These are phyloP conservation scores for Scopulariopsis brevicaulis DNA, from an alignment of 2,329 filamentous ascomycete species.

Conservation along the genomic window DNA sequence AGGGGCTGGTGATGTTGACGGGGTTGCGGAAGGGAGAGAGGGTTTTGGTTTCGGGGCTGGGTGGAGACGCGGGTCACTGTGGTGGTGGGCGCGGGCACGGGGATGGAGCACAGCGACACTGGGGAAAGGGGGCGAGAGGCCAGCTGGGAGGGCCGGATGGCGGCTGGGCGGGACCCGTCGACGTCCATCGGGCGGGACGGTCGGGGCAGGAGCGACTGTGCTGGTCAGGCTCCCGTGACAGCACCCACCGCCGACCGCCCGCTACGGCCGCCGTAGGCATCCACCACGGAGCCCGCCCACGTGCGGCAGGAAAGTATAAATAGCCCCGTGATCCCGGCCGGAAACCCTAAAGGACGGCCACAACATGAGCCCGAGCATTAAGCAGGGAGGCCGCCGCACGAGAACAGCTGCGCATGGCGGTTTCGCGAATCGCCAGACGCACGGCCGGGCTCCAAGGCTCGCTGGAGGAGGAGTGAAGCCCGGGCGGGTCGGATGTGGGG, in stretches of 20 bases:
- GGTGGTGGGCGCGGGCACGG: too few relatives aligned
- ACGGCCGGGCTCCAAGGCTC: not conserved
- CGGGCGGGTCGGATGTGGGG: constrained; percentile 3
- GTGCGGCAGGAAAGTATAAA: not conserved
- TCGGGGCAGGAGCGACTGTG: too few relatives aligned
- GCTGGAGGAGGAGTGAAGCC: not conserved
- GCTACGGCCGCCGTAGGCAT: too few relatives aligned
- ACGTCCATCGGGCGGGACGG: too few relatives aligned
- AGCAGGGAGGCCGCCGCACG: not conserved
- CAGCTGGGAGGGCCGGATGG: too few relatives aligned
- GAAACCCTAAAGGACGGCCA: not conserved
- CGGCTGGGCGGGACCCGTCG: too few relatives aligned
- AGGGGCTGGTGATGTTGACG: not conserved
- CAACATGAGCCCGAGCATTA: not conserved
- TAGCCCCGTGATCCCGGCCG: not conserved
- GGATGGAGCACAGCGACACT: too few relatives aligned
- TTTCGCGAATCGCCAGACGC: not conserved
- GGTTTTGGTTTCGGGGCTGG: not conserved
- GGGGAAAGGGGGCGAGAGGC: too few relatives aligned
- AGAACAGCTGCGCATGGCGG: not conserved
- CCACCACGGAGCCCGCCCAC: too few relatives aligned
- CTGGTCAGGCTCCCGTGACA: too few relatives aligned
- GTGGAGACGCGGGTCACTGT: too few relatives aligned
- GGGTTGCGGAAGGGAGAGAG: not conserved
- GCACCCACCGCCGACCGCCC: too few relatives aligned